phyloP scores from a whole-genome alignment of 441 rosid species.

The Aleurites moluccanus region DNA sequence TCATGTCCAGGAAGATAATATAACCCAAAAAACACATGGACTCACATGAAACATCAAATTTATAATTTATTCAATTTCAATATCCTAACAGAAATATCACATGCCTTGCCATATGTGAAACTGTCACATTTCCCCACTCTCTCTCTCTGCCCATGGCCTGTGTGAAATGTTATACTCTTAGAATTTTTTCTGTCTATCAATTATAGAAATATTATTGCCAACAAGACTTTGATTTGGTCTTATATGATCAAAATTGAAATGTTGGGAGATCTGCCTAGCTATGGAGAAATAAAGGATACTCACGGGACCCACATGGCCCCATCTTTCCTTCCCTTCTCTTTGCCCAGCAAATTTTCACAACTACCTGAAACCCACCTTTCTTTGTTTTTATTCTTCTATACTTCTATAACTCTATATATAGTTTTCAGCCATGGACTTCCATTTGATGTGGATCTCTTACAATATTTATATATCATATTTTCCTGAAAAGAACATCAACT shows the following conservation, averaged over 20 bases:
- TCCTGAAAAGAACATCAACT: neutral
- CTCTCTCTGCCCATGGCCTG: neutral
- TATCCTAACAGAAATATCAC: neutral
- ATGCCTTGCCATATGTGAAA: neutral
- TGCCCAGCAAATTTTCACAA: neutral
- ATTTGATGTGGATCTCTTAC: constrained; percentile 4
- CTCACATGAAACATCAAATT: neutral
- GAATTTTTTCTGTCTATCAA: too few species aligned
- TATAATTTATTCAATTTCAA: neutral
- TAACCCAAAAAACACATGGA: neutral
- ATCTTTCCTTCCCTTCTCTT: too few species aligned
- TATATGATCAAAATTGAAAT: too few species aligned
- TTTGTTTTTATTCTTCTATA: neutral
- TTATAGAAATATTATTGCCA: too few species aligned
- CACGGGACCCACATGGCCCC: too few species aligned
- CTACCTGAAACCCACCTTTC: neutral
- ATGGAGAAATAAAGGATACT: too few species aligned
- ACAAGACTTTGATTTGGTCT: too few species aligned
- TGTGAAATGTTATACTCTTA: too few species aligned
- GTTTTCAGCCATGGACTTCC: neutral
- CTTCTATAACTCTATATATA: too few species aligned
- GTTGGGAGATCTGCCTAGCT: too few species aligned
- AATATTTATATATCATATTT: neutral
- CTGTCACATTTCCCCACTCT: neutral
- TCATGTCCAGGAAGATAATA: neutral